Evolutionary conservation across 2,329 filamentous ascomycete genomes (phyloP).

Genomic region (Ophiocordyceps camponoti-saundersi): DNA sequence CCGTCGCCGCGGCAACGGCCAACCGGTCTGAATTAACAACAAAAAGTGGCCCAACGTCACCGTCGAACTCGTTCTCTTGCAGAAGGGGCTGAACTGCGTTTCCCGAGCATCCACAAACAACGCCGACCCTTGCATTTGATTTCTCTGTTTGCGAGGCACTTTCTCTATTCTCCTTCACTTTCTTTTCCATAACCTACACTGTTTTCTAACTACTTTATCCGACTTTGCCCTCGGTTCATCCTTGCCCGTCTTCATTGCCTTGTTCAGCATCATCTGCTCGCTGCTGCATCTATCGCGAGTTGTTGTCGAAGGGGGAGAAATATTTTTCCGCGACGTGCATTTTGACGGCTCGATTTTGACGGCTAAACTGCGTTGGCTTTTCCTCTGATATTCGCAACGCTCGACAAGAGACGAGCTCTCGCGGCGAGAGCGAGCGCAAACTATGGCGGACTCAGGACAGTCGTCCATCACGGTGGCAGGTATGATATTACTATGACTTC

Average conservation of each 20-base stretch:
- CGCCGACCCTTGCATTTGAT: background rate
- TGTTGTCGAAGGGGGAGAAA: too few species aligned
- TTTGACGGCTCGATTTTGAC: background rate
- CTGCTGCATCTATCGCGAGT: too few species aligned
- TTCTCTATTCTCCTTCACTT: background rate
- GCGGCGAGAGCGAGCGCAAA: background rate
- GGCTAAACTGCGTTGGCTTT: background rate
- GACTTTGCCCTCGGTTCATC: too few species aligned
- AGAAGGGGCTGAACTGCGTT: background rate
- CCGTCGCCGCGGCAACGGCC: conserved; percentile 1
- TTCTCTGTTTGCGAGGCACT: background rate
- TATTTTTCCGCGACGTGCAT: background rate
- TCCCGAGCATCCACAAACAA: background rate
- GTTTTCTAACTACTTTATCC: background rate
- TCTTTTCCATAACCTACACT: background rate
- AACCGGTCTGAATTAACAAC: background rate
- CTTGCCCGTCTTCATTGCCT: too few species aligned
- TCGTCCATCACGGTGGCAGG: conserved; percentile 44
- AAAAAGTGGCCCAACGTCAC: background rate
- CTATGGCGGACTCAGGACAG: conserved; percentile 13
- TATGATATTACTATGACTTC: conserved; percentile 10
- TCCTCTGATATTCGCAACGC: background rate
- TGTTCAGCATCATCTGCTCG: too few species aligned
- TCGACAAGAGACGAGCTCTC: background rate
- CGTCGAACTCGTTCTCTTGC: background rate